Percentiles rank a stretch among this genome's conserved stretches.
phyloP scores from a whole-genome alignment of 352 stramenopile genomes.

The Aphanomyces cochlioides region DNA sequence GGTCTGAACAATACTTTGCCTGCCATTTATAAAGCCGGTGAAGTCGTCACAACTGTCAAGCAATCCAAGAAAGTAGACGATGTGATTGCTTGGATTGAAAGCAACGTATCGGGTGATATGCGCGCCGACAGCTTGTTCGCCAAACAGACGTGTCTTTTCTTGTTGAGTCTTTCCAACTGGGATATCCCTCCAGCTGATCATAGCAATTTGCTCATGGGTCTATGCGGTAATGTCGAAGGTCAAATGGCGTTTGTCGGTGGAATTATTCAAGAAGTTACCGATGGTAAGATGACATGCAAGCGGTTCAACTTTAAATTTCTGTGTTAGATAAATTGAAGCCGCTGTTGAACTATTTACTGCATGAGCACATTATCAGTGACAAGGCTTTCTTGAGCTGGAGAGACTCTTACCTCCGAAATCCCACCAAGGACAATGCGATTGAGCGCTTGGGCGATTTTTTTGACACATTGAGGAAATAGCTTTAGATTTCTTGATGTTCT shows the following conservation, averaged over 20 bases:
- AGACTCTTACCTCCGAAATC: slow-evolving; percentile 46
- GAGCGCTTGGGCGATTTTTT: slow-evolving; percentile 66
- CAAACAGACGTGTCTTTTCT: slow-evolving; percentile 61
- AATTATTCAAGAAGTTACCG: slow-evolving; percentile 55
- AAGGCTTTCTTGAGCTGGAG: slow-evolving; percentile 63
- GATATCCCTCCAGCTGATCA: slow-evolving; percentile 50
- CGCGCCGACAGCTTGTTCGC: slow-evolving; percentile 57
- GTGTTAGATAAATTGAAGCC: slow-evolving; percentile 58
- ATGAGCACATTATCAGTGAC: slow-evolving; percentile 48
- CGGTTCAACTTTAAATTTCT: slow-evolving; percentile 23
- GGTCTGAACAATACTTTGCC: slow-evolving; percentile 50
- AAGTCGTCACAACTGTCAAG: slow-evolving; percentile 48
- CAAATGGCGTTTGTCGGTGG: slow-evolving; percentile 56
- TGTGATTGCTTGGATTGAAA: slow-evolving; percentile 55
- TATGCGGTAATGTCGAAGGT: slow-evolving; percentile 60
- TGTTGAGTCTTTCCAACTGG: slow-evolving; percentile 36
- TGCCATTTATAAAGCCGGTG: slow-evolving; percentile 49
- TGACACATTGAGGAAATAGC: slow-evolving; percentile 44
- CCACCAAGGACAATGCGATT: slow-evolving; percentile 61
- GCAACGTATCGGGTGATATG: slow-evolving; percentile 47
- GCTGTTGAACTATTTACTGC: slow-evolving; percentile 63
- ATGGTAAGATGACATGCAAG: slow-evolving; percentile 4
- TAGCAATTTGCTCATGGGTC: slow-evolving; percentile 66
- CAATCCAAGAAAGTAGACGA: slow-evolving; percentile 45
- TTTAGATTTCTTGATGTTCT: neutral